Evolutionary conservation across 2,329 filamentous ascomycete genomes (phyloP).

Genomic region (Arthrobotrys sphaeroides): DNA sequence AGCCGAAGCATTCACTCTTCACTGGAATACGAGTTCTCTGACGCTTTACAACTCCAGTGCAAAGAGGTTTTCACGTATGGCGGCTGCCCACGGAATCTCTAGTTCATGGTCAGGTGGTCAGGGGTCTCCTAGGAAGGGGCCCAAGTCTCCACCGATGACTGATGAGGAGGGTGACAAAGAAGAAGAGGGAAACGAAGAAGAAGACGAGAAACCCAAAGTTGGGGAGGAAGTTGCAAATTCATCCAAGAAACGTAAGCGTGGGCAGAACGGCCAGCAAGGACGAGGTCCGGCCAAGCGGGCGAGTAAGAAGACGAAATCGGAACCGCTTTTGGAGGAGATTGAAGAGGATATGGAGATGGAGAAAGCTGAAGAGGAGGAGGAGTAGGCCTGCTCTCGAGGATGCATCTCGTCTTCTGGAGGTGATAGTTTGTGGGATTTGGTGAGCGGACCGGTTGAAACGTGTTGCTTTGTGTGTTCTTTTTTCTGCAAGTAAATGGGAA

Average conservation of each 20-base stretch:
- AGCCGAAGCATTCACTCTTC: neutral
- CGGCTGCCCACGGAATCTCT: slow-evolving; percentile 24
- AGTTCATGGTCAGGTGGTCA: neutral
- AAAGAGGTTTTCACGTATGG: slow-evolving; percentile 28
- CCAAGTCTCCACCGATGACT: slow-evolving; percentile 22
- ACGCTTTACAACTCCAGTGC: neutral
- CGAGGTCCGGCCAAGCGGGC: neutral
- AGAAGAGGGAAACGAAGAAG: slow-evolving; percentile 2
- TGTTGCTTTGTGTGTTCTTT: slow-evolving; percentile 22
- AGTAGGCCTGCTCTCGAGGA: slow-evolving; percentile 20
- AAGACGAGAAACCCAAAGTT: neutral
- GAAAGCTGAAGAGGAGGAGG: slow-evolving; percentile 14
- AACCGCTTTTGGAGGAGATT: neutral
- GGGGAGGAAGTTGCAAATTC: neutral
- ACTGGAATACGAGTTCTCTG: neutral
- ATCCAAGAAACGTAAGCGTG: slow-evolving; percentile 30
- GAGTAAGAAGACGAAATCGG: neutral
- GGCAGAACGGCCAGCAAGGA: neutral
- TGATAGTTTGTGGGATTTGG: neutral
- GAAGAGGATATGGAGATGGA: neutral
- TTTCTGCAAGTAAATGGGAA: too few species aligned
- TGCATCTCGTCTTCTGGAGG: neutral
- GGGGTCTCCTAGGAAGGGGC: slow-evolving; percentile 10
- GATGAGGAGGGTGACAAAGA: slow-evolving; percentile 41
- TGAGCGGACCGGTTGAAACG: neutral